phyloP scores from a whole-genome alignment of 768 basidiomycete species.

The Suillus placidus region DNA sequence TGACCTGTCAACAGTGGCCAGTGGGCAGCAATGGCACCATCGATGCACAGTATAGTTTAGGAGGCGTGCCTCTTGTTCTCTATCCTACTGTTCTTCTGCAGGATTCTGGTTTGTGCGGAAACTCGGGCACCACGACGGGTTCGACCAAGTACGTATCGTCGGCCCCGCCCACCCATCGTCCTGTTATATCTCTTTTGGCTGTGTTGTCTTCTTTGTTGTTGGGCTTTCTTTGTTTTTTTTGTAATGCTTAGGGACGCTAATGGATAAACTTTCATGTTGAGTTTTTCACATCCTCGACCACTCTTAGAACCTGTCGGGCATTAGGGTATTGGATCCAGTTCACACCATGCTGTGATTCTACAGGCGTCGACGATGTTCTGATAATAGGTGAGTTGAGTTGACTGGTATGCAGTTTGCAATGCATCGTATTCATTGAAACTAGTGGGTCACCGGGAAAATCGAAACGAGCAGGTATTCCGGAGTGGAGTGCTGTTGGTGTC shows the following conservation, averaged over 20 bases:
- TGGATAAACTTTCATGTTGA: neutral
- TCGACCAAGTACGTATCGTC: conserved; percentile 14
- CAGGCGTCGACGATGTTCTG: neutral
- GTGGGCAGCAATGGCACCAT: conserved; percentile 69
- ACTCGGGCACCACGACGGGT: conserved; percentile 2
- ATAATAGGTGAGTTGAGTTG: neutral
- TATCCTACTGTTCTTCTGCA: conserved; percentile 41
- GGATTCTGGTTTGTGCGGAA: conserved; percentile 43
- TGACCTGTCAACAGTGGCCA: conserved; percentile 68
- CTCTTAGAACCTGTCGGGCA: neutral
- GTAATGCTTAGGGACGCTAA: neutral
- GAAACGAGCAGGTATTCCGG: neutral
- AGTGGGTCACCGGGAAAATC: neutral
- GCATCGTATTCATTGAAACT: neutral
- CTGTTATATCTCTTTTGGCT: neutral
- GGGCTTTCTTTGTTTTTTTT: conserved; percentile 7
- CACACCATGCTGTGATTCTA: neutral
- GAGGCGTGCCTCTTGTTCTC: conserved; percentile 63
- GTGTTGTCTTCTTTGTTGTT: conserved; percentile 13
- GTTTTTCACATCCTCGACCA: neutral
- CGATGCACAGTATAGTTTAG: conserved; percentile 61
- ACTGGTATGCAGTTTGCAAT: neutral
- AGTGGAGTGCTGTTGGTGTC: neutral
- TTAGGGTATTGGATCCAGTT: neutral
- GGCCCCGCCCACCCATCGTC: neutral